Base-by-base conservation (phyloP, 768 basidiomycete genomes). In the Rhodotorula sphaerocarpa region DNA sequence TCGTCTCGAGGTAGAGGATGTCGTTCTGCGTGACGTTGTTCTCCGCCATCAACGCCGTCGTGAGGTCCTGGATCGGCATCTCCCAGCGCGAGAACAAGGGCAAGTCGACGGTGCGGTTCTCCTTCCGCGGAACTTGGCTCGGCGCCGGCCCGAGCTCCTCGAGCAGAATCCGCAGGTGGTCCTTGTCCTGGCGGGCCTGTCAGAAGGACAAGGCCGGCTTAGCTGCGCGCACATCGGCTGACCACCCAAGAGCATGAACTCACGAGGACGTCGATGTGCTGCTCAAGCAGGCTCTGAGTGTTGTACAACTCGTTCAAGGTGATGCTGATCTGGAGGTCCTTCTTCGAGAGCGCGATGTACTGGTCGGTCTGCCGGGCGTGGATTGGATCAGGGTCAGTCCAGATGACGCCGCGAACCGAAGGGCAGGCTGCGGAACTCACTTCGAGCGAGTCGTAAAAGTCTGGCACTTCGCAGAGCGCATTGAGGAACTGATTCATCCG, bases 1-100 rank as follows among this genome's bases (percentile, higher is more conserved):
- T 99, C 59, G 95, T 88, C 75, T 99, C 95, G 91, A 97, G 96
- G 79, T 97, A 99, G 34, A 97, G 83, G 84, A 99, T 93, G 77
- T 99, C 95, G 74, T 87, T 71, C 48, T 91, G 90, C 28, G 95
- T 96, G 33, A 99, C 87, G 30, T 90, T 88, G 75, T 92, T 91
- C 68, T 80, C 79, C 9, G 77, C 77, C 86, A 97, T 91, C 60
- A 99, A 82, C 1, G 93, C 90, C 47, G 86, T 92, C 67, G 93
- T 89, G 50, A 97, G 85, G 74, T 99, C 95, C 71, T 97, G 95
- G 50, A 99, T 89, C 2, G 95, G 93, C 14, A 91, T 96, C 78
- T 99, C 95, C 95, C 95, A 99, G 23, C 95, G 90, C 70, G 88
- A 91, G 78, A 93, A 99, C 15, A 99, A 78, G 45, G 84, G 83